Base-by-base conservation (phyloP, 139 green algal species). In the Chlorella sp. region DNA sequence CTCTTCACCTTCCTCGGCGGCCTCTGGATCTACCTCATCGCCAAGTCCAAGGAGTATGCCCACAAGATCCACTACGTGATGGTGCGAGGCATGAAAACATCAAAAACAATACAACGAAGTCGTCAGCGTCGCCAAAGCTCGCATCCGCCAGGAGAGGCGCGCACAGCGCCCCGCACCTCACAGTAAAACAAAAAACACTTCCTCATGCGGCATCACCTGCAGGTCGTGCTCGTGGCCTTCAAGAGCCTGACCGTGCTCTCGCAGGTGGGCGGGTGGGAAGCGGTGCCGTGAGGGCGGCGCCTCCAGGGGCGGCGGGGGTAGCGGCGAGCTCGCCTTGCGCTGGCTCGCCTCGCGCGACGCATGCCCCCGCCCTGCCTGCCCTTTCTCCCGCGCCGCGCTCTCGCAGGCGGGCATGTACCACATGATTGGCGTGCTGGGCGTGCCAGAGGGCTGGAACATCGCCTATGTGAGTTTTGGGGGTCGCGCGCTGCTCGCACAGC, bases 51-150 rank as follows among this genome's bases (percentile, higher is more conserved):
- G 53, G 29, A 74, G 67, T 62, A 89, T 31, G 65, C 85, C 3
- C 89, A 96, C 73, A 82, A 83, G n/a, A 92, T 99, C n/a, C 95
- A 99, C 82, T 87, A 90, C 65, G 85, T 99, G 46, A 98, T 98
- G 95, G n/a, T n/a, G n/a, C n/a, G n/a, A n/a, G n/a, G n/a, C n/a
- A n/a, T n/a, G n/a, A n/a, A n/a, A n/a, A n/a, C n/a, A n/a, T n/a
- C n/a, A n/a, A n/a, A n/a, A n/a, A n/a, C n/a, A n/a, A n/a, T n/a
- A n/a, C n/a, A n/a, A n/a, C n/a, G n/a, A n/a, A n/a, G n/a, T n/a
- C n/a, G n/a, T n/a, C n/a, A n/a, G n/a, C n/a, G n/a, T n/a, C n/a
- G n/a, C n/a, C n/a, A n/a, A n/a, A n/a, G n/a, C n/a, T n/a, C n/a
- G n/a, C n/a, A n/a, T n/a, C n/a, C n/a, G n/a, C n/a, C n/a, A n/a